Evolutionary conservation across 306 rosid species (phyloP).

Genomic region (Castanea crenata): DNA sequence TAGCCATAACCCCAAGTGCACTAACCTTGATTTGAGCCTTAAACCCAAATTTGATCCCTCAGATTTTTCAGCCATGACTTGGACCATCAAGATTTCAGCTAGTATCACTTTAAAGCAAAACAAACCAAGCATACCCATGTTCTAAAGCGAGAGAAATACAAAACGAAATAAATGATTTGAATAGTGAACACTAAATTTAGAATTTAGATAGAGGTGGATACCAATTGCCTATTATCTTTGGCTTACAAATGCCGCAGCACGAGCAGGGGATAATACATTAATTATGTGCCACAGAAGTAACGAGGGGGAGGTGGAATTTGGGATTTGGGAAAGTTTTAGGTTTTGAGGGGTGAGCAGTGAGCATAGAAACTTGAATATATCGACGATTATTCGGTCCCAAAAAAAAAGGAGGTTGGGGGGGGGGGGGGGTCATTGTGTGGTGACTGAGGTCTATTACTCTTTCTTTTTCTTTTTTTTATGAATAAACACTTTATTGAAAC

Average conservation of each 20-base stretch:
- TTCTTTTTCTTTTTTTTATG: too few relatives aligned
- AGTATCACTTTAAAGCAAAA: conserved; percentile 29
- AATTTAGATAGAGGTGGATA: not conserved
- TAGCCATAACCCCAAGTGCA: conserved; percentile 5
- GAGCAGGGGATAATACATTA: not conserved
- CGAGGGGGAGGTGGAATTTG: too few relatives aligned
- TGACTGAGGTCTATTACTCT: too few relatives aligned
- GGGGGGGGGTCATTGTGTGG: too few relatives aligned
- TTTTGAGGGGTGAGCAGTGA: too few relatives aligned
- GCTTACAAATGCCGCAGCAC: not conserved
- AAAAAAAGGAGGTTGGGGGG: too few relatives aligned
- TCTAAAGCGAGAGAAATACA: not conserved
- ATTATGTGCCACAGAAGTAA: too few relatives aligned
- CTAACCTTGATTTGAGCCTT: conserved; percentile 13
- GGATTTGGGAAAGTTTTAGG: too few relatives aligned
- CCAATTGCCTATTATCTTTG: not conserved
- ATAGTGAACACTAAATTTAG: not conserved
- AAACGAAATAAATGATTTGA: not conserved
- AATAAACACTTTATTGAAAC: too few relatives aligned
- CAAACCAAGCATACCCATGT: conserved; percentile 45
- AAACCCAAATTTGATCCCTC: conserved; percentile 24
- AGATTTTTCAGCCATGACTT: conserved; percentile 30
- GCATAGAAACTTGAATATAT: too few relatives aligned
- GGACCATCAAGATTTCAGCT: conserved; percentile 39
- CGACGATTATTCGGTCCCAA: too few relatives aligned